These are phyloP conservation scores for Phoenix roebelenii DNA, from an alignment of 176 grass and related monocot genomes.

Conservation along the genomic window DNA sequence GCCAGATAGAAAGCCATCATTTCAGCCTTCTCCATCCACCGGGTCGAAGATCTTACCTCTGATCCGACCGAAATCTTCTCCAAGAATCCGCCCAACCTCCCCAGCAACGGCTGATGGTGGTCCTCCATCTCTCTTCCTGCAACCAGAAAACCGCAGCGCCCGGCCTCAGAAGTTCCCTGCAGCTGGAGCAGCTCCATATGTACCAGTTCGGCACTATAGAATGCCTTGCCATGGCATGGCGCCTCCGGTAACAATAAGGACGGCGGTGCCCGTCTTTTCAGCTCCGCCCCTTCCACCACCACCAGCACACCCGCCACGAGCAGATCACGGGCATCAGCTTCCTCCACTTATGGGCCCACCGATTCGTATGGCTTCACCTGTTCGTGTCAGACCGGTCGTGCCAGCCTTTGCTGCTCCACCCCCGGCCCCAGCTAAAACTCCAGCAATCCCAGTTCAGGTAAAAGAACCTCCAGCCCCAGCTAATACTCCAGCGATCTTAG, in stretches of 20 bases:
- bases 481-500: neutral
- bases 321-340: slow-evolving; percentile 40
- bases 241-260: slow-evolving; percentile 88
- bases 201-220: slow-evolving; percentile 65
- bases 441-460: no score
- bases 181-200: slow-evolving; percentile 70
- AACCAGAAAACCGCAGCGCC: slow-evolving; percentile 25
- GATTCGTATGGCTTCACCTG: slow-evolving; percentile 75
- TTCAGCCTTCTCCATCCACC: slow-evolving; percentile 47
- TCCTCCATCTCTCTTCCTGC: slow-evolving; percentile 17
- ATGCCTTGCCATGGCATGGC: slow-evolving; percentile 82
- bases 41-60: slow-evolving; percentile 93
- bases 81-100: slow-evolving; percentile 51
- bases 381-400: slow-evolving; percentile 61
- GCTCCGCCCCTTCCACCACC: slow-evolving; percentile 78
- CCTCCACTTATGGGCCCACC: slow-evolving; percentile 50
- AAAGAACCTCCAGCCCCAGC: slow-evolving; percentile 5
- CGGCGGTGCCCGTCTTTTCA: slow-evolving; percentile 88
- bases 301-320: slow-evolving; percentile 38
- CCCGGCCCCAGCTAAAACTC: neutral
- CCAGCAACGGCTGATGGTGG: slow-evolving; percentile 28
- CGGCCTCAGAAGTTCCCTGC: slow-evolving; percentile 61
- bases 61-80: slow-evolving; percentile 57
- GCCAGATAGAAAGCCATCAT: slow-evolving; percentile 40
- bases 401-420: slow-evolving; percentile 50